Evolutionary conservation across 2,329 filamentous ascomycete species (phyloP), one percentile per base, ranked within the genome.

Genomic region (Proliferodiscus dingleyae): DNA sequence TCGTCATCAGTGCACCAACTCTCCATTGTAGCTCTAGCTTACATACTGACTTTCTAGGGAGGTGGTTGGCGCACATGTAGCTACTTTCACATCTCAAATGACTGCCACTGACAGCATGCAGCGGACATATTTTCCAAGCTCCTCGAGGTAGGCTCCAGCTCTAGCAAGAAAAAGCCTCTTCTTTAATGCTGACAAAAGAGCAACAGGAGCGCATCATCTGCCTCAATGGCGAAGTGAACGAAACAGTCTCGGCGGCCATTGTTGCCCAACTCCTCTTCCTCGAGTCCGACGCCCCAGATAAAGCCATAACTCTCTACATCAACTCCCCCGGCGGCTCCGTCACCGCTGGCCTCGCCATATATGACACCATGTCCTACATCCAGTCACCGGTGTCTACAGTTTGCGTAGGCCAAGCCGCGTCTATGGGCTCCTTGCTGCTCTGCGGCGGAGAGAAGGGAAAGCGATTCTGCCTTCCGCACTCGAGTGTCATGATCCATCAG

Each of bases 311-410:
- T 42, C 87, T 98, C 66, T 98, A 98, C 68, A 98, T 98, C 67
- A 95, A 98, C 71, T 95, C 88, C 0, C 91, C 91, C 0, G 93
- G 93, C 40, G 93, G 93, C 45, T 91, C 87, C 33, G 90, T 98
- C 32, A 91, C 86, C 51, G 91, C 93, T 66, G 81, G 82, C 13
- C 74, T 86, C 49, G 90, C 93, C 21, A 97, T 98, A 61, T 98
- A 98, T 74, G 93, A 98, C 66, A 98, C 93, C 10, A 97, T 98
- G 91, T 83, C 85, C 58, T 98, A 98, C 67, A 97, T 98, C 64
- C 83, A 85, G 50, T 87, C 87, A 2, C 89, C 91, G 1, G 89
- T 98, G 0, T 91, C 86, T 34, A 98, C 93, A 0, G 93, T 98
- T 23, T 97, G 93, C 62, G 80, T 98, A 34, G 93, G 93, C 6